Percentiles rank a stretch among this genome's conserved stretches.
These are phyloP conservation scores for Mycena pura DNA, from an alignment of 768 basidiomycete genomes.

Conservation along the genomic window DNA sequence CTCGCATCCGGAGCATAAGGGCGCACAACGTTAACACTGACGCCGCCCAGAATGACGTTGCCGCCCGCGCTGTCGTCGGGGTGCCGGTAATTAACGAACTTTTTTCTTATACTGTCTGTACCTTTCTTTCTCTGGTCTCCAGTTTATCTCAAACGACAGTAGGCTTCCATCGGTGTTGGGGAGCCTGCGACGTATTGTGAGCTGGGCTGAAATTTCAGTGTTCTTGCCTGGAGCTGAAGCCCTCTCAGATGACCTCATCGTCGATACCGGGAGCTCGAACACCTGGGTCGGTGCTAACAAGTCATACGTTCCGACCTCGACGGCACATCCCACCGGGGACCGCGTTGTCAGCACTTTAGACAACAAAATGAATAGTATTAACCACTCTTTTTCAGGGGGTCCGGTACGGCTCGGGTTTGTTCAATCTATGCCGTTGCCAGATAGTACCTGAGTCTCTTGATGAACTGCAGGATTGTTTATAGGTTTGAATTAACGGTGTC, in stretches of 20 bases:
- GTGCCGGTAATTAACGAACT: conserved; percentile 46
- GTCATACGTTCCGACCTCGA: conserved; percentile 42
- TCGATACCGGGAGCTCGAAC: conserved; percentile 50
- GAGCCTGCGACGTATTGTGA: conserved; percentile 19
- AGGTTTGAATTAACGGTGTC: background rate
- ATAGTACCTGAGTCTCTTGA: too few species aligned
- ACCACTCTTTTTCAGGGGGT: conserved; percentile 37
- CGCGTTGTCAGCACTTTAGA: background rate
- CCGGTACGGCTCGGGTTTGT: conserved; percentile 50
- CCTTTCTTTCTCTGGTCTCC: background rate
- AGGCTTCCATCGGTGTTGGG: conserved; percentile 57
- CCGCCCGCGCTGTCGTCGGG: conserved; percentile 45
- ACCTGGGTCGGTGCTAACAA: conserved; percentile 56
- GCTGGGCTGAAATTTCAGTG: background rate
- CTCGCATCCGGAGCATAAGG: conserved; percentile 54
- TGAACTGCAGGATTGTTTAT: background rate
- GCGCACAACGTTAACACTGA: conserved; percentile 45
- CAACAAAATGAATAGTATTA: background rate
- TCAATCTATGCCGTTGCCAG: too few species aligned
- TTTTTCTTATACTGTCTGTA: conserved; percentile 25
- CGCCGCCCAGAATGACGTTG: too few species aligned
- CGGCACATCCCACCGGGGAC: too few species aligned
- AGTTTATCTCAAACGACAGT: conserved; percentile 1
- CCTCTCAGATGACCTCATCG: conserved; percentile 23
- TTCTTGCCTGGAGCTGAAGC: too few species aligned